Conservation (phyloP, 768 basidiomycete species). For the Rhodotorula graminis region DNA sequence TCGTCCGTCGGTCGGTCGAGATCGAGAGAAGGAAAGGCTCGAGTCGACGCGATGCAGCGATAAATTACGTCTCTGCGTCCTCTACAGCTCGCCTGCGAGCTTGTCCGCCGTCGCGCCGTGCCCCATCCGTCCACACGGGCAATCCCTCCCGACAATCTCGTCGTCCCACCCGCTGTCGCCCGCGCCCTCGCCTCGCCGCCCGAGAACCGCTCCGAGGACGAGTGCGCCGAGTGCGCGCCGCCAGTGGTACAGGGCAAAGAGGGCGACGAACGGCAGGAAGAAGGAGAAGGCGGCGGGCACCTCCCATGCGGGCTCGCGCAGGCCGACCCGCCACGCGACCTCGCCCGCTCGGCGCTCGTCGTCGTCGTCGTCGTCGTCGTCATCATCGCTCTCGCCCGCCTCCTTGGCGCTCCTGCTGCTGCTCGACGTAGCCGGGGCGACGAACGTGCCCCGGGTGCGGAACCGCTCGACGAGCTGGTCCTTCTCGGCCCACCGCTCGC, state of each 20-base stretch:
- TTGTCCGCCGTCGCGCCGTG: not conserved
- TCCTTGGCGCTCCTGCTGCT: too few species aligned
- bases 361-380: slow-evolving; percentile 19
- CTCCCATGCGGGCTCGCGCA: slow-evolving; percentile 56
- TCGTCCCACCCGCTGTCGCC: not conserved
- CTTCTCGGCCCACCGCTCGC: slow-evolving; percentile 74
- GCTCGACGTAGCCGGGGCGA: slow-evolving; percentile 39
- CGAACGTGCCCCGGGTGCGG: slow-evolving; percentile 55
- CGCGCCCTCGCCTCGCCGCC: not conserved
- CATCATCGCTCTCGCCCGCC: slow-evolving; percentile 24
- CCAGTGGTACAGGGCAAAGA: too few species aligned
- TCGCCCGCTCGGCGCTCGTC: slow-evolving; percentile 47
- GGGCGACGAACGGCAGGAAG: slow-evolving; percentile 54
- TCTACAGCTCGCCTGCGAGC: slow-evolving; percentile 4
- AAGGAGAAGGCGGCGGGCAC: slow-evolving; percentile 65
- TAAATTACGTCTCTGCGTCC: not conserved
- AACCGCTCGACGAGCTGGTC: slow-evolving; percentile 66
- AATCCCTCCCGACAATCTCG: not conserved
- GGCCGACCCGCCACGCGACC: slow-evolving; percentile 50
- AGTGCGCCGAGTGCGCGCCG: not conserved
- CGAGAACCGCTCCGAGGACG: too few species aligned
- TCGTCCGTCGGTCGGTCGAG: too few species aligned
- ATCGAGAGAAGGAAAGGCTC: too few species aligned
- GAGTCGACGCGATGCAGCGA: not conserved
- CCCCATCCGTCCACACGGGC: slow-evolving; percentile 10